Percentiles rank a stretch among this genome's conserved stretches.
These are phyloP conservation scores for Clonostachys rosea DNA, from an alignment of 2,329 filamentous ascomycete species.

Conservation along the genomic window DNA sequence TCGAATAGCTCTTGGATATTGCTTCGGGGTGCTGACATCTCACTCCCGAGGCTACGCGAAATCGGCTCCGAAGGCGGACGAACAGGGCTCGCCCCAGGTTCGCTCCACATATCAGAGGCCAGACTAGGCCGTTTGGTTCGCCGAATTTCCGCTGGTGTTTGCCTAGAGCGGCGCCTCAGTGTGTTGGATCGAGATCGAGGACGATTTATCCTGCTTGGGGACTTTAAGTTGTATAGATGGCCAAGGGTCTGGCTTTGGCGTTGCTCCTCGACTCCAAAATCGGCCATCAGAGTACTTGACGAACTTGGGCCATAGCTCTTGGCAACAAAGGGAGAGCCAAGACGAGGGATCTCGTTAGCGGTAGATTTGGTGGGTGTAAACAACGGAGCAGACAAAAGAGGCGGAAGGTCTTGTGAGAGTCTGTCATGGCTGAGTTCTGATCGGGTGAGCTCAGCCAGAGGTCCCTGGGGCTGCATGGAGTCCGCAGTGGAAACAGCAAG, in stretches of 20 bases:
- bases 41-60: slow-evolving; percentile 22
- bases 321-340: slow-evolving; percentile 51
- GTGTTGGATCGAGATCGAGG: slow-evolving; percentile 42
- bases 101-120: slow-evolving; percentile 47
- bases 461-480: slow-evolving; percentile 58
- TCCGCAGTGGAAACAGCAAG: slow-evolving; percentile 59
- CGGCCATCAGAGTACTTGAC: slow-evolving; percentile 39
- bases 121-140: slow-evolving; percentile 48
- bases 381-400: slow-evolving; percentile 2
- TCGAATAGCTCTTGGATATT: slow-evolving; percentile 35
- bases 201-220: slow-evolving; percentile 42
- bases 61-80: slow-evolving; percentile 26
- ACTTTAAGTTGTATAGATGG: slow-evolving; percentile 44
- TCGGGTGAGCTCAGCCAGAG: slow-evolving; percentile 51
- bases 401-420: background rate
- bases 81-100: slow-evolving; percentile 24
- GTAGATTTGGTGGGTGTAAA: too few species aligned
- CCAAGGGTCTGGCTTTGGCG: slow-evolving; percentile 44
- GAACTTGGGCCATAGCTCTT: slow-evolving; percentile 60
- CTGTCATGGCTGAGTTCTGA: background rate
- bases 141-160: slow-evolving; percentile 39
- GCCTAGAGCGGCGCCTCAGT: slow-evolving; percentile 49
- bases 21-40: slow-evolving; percentile 32
- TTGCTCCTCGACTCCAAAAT: slow-evolving; percentile 20
- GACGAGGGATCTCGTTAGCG: slow-evolving; percentile 16